Base-by-base conservation (phyloP, 2,329 filamentous ascomycete genomes). In the Colletotrichum aenigma region DNA sequence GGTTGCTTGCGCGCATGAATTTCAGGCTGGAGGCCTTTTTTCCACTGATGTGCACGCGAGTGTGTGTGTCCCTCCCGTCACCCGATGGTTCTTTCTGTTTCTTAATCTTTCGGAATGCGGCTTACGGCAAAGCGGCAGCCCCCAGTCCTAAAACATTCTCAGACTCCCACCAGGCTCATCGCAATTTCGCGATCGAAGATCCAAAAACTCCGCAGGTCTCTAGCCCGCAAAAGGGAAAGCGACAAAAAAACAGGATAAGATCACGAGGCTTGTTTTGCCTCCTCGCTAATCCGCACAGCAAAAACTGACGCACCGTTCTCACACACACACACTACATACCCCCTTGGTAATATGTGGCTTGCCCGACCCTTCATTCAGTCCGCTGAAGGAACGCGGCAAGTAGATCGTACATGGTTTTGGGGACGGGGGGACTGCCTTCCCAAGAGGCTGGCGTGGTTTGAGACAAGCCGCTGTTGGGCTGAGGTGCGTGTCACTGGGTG, bases 141-240 rank as follows among this genome's bases (percentile, higher is more conserved):
- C 34, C 62, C 34, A 38, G 64, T 65, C 62, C 52, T 61, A 67
- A 72, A 72, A 67, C 55, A 67, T 67, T 72, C 62, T 67, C 62
- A 67, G 62, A 67, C 70, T 67, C 32, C 28, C 34, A 24, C 21
- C 43, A 72, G 70, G 73, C 68, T 56, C 36, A 75, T 75, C 69
- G 68, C 73, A 75, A 75, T 72, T 67, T 72, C 69, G 38, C 64
- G 28, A 75, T 74, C 71, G 66, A 62, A 74, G 71, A 74, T 74
- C 66, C n/a, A 58, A 72, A 71, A 67, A 24, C 69, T 71, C 60
- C 61, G 70, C 24, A 58, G 55, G 21, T 34, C 66, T 56, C 52
- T 68, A 58, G 66, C 48, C 28, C 60, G 60, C 60, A 48, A 6
- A 21, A 55, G 13, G n/a, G 21, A 36, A 32, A n/a, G 24, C 32